Percentiles rank a stretch among this genome's conserved stretches.
Evolutionary conservation across 768 basidiomycete genomes (phyloP).

Genomic region (Auricularia cornea): DNA sequence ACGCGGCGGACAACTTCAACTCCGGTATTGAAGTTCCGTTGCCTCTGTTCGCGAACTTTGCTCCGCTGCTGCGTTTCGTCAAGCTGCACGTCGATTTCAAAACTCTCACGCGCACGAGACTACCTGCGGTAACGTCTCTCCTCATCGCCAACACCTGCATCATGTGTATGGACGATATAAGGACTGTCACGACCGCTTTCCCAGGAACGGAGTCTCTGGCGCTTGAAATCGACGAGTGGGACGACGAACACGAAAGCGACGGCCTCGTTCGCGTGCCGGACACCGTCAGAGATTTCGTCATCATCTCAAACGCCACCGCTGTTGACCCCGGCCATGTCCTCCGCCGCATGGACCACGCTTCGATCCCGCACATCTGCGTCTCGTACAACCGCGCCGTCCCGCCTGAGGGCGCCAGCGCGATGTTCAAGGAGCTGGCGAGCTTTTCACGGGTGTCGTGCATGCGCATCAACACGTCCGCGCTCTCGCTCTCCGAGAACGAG

Average conservation of each 20-base stretch:
- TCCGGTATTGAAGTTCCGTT: neutral
- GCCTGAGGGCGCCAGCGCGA: neutral
- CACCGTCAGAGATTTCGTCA: neutral
- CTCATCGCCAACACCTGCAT: neutral
- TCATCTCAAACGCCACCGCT: neutral
- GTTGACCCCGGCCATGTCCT: neutral
- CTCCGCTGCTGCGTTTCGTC: neutral
- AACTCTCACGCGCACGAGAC: neutral
- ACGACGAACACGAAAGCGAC: neutral
- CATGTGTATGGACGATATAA: neutral
- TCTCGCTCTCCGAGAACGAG: neutral
- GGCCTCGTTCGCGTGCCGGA: neutral
- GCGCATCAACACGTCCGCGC: neutral
- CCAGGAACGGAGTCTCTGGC: neutral
- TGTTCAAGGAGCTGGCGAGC: neutral
- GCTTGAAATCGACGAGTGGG: neutral
- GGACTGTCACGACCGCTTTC: neutral
- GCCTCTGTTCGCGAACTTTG: neutral
- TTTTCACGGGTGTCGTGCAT: neutral
- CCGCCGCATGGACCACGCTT: neutral
- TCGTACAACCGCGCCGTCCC: neutral
- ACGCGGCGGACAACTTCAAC: neutral
- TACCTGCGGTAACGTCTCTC: neutral
- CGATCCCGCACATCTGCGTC: neutral
- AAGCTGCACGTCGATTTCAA: neutral